Conservation (phyloP, 257 asterid genomes). For the Solanum ossicruentum region DNA sequence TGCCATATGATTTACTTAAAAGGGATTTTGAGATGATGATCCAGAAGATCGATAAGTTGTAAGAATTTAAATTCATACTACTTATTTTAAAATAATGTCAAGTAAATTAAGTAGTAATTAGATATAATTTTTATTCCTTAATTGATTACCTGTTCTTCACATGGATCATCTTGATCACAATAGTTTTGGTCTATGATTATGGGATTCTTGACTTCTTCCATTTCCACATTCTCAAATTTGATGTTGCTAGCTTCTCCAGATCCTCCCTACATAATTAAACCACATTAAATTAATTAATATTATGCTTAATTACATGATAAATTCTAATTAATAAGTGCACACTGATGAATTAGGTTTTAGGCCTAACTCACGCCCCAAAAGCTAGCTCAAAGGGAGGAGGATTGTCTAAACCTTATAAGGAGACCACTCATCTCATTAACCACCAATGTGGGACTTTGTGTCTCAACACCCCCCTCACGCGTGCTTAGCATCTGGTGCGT, state of each 20-base stretch:
- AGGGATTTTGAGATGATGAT: neutral
- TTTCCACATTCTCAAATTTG: conserved; percentile 45
- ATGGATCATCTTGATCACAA: conserved; percentile 54
- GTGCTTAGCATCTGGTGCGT: no score
- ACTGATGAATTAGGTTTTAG: no score
- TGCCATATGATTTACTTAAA: neutral
- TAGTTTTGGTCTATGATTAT: conserved; percentile 70
- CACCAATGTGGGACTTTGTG: no score
- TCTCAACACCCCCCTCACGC: no score
- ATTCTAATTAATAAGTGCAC: neutral
- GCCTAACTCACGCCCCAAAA: no score
- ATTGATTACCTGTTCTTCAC: conserved; percentile 34
- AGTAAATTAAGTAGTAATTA: neutral
- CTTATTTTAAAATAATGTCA: neutral
- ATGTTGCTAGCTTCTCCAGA: conserved; percentile 78
- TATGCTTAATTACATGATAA: neutral
- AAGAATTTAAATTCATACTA: neutral
- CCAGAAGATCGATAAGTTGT: neutral
- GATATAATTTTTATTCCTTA: neutral
- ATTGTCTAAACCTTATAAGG: no score
- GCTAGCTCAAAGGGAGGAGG: no score
- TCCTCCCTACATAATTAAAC: conserved; percentile 48
- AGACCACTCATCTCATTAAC: no score
- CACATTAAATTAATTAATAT: neutral
- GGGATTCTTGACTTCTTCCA: conserved; percentile 62